Evolutionary conservation across 371 early-diverging fungal genomes (phyloP), one percentile per base, ranked within the genome.

Genomic region (Mortierella sp.): DNA sequence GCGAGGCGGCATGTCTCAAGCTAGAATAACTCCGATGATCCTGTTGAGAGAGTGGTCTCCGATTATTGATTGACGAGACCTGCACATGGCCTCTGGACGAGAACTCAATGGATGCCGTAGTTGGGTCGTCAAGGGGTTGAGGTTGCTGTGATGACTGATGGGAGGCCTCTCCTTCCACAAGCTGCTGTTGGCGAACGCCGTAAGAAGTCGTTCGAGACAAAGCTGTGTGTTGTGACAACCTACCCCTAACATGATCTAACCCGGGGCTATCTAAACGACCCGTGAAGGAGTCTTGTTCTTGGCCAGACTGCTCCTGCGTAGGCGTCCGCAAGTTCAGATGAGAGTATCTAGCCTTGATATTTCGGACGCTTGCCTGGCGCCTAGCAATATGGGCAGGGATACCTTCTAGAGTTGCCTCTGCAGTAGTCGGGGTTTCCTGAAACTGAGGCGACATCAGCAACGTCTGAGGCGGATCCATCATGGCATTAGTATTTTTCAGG

Each of bases 31-130:
- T 56, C 21, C 34, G 60, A 12, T 47, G 27, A 0, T 64, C 71
- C 39, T 70, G 71, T 41, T 70, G 71, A 6, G 64, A 70, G 21
- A 70, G 43, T 7, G 71, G 60, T 48, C 71, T 44, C 4, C 55
- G 48, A 19, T 42, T 46, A 0, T 37, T 9, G 0, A n/a, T 30
- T n/a, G 26, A 55, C 28, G 32, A 11, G 19, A 32, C n/a, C 14
- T 26, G 11, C 6, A 42, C 26, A 48, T 52, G 54, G 6, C 58
- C 59, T 3, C 21, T 12, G 11, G 59, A 39, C 21, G 53, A 46
- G 26, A 53, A 51, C 17, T 57, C 47, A 21, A 57, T 41, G 21
- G 52, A 52, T 14, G 57, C 51, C 11, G 52, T 11, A 43, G 51
- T 44, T 15, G 41, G 34, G 44, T 51, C 34, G n/a, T 44, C 37